Conservation (phyloP, 2,329 filamentous ascomycete genomes). For the Talaromyces sp. region DNA sequence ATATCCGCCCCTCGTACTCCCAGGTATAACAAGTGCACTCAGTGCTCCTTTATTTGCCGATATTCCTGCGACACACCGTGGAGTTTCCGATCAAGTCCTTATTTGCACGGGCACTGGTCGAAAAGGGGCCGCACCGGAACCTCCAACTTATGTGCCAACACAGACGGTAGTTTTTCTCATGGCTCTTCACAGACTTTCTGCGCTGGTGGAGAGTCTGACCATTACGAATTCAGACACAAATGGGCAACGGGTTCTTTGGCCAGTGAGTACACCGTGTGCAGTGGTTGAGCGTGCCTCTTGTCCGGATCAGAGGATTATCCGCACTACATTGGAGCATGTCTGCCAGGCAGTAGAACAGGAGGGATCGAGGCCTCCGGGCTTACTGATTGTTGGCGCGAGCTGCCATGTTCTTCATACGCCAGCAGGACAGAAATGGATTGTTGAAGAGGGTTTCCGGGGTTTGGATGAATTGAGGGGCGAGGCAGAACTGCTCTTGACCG, state of each 20-base stretch:
- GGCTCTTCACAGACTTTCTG: slow-evolving; percentile 78
- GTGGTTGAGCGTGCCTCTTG: slow-evolving; percentile 92
- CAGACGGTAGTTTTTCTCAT: slow-evolving; percentile 92
- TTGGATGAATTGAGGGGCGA: slow-evolving; percentile 50
- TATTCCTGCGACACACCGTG: slow-evolving; percentile 82
- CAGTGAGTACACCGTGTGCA: slow-evolving; percentile 73
- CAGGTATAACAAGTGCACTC: slow-evolving; percentile 84
- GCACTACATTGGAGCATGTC: slow-evolving; percentile 76
- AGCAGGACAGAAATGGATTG: slow-evolving; percentile 63
- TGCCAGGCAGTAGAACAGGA: slow-evolving; percentile 79
- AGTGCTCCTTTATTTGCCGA: slow-evolving; percentile 81
- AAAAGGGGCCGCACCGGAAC: slow-evolving; percentile 75
- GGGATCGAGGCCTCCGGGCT: slow-evolving; percentile 79
- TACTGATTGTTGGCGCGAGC: slow-evolving; percentile 77
- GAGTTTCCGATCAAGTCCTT: slow-evolving; percentile 84
- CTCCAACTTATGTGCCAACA: slow-evolving; percentile 68
- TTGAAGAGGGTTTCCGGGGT: slow-evolving; percentile 80
- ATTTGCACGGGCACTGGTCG: slow-evolving; percentile 95
- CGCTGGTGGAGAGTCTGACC: slow-evolving; percentile 66
- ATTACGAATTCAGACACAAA: slow-evolving; percentile 6
- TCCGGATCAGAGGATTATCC: slow-evolving; percentile 85
- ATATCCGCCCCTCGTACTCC: slow-evolving; percentile 66
- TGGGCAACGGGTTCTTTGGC: slow-evolving; percentile 48
- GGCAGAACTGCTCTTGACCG: slow-evolving; percentile 12
- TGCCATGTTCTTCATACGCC: slow-evolving; percentile 69